These are phyloP conservation scores for Cordyceps cateniannulata DNA, from an alignment of 2,329 filamentous ascomycete genomes.

Conservation along the genomic window DNA sequence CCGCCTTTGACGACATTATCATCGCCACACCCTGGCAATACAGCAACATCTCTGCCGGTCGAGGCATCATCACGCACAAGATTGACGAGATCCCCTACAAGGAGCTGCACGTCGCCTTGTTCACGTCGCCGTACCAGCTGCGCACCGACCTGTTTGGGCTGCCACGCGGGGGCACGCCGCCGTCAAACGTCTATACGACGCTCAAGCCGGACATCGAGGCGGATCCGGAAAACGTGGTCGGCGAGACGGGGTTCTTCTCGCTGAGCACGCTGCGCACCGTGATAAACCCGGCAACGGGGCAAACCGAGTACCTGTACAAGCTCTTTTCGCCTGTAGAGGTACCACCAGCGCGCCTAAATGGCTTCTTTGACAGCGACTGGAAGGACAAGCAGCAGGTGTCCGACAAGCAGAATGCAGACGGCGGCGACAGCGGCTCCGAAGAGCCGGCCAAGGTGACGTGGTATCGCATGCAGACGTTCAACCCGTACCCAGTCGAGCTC, in stretches of 20 bases:
- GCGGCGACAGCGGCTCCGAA: slow-evolving; percentile 25
- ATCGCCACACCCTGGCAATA: slow-evolving; percentile 82
- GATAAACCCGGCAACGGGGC: slow-evolving; percentile 50
- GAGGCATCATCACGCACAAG: slow-evolving; percentile 58
- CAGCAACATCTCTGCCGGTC: slow-evolving; percentile 58
- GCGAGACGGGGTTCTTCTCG: slow-evolving; percentile 75
- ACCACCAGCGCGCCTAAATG: slow-evolving; percentile 45
- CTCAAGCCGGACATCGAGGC: slow-evolving; percentile 54
- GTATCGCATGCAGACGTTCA: slow-evolving; percentile 71
- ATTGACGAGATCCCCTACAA: slow-evolving; percentile 84
- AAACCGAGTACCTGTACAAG: slow-evolving; percentile 56
- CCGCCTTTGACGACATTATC: slow-evolving; percentile 71
- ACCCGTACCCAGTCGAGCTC: slow-evolving; percentile 79
- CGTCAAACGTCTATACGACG: slow-evolving; percentile 77
- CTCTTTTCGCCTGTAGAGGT: slow-evolving; percentile 54
- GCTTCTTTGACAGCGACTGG: slow-evolving; percentile 43
- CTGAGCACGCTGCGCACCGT: slow-evolving; percentile 66
- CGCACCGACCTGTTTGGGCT: slow-evolving; percentile 68
- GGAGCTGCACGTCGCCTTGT: slow-evolving; percentile 80
- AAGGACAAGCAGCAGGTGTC: slow-evolving; percentile 33
- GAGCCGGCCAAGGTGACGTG: slow-evolving; percentile 51
- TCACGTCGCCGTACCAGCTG: slow-evolving; percentile 71
- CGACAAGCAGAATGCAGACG: slow-evolving; percentile 29
- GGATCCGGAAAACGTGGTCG: slow-evolving; percentile 52
- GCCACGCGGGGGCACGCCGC: slow-evolving; percentile 48